Conservation (phyloP, 495 filamentous ascomycete genomes). For the Letharia columbiana region DNA sequence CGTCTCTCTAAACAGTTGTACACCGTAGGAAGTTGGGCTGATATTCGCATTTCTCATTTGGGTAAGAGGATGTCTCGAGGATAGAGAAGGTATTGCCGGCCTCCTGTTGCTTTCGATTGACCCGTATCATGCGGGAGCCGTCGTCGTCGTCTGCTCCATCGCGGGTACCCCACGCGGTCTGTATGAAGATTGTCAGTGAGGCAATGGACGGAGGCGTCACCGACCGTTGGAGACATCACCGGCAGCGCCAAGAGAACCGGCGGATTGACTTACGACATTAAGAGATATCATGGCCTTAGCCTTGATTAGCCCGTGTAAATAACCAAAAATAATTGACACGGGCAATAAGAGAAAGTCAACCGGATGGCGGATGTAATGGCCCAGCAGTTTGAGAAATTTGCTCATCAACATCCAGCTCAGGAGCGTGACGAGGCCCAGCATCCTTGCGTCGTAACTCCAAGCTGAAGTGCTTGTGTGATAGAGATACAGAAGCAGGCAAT, state of each 20-base stretch:
- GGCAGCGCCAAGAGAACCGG: not conserved
- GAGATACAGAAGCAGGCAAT: conserved; percentile 51
- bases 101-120: conserved; percentile 25
- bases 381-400: conserved; percentile 69
- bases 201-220: conserved; percentile 3
- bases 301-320: conserved; percentile 70
- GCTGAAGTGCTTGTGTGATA: conserved; percentile 39
- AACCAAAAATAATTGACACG: conserved; percentile 68
- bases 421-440: conserved; percentile 43
- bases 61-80: not conserved
- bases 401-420: conserved; percentile 57
- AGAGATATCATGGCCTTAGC: conserved; percentile 63
- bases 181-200: conserved; percentile 14
- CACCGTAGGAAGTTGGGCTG: not conserved
- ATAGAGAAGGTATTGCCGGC: conserved; percentile 1
- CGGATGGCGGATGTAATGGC: conserved; percentile 63
- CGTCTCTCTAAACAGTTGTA: not conserved
- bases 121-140: conserved; percentile 43
- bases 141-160: conserved; percentile 51
- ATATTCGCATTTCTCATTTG: conserved; percentile 14
- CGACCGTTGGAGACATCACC: not conserved
- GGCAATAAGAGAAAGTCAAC: conserved; percentile 60
- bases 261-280: conserved; percentile 49
- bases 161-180: conserved; percentile 54
- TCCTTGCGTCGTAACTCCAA: conserved; percentile 37